Evolutionary conservation across 208 protist genomes (phyloP).

Genomic region (Trypanosoma caninum): DNA sequence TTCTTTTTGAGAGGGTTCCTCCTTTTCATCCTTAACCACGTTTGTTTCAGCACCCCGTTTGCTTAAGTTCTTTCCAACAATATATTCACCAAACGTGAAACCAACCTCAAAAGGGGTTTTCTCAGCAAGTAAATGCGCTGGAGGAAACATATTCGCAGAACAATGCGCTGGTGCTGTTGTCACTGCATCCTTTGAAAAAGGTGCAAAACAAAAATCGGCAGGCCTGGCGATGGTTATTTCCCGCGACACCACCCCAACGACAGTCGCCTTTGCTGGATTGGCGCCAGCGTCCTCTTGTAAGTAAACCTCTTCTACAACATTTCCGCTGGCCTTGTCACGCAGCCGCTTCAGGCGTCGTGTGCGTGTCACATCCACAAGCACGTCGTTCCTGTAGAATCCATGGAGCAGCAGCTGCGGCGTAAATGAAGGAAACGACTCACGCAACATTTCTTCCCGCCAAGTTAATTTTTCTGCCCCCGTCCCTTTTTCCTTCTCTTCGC

Average conservation of each 20-base stretch:
- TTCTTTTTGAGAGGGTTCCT: conserved; percentile 15
- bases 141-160: conserved; percentile 59
- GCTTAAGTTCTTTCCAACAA: not conserved
- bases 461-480: no score
- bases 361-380: conserved; percentile 54
- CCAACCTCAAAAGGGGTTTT: conserved; percentile 43
- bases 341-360: conserved; percentile 39
- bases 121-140: conserved; percentile 45
- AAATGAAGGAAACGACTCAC: conserved; percentile 65
- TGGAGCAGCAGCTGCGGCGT: conserved; percentile 68
- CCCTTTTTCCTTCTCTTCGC: no score
- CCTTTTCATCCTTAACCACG: not conserved
- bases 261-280: conserved; percentile 23
- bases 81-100: conserved; percentile 27
- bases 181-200: conserved; percentile 37
- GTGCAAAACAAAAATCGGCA: conserved; percentile 70
- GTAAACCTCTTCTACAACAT: conserved; percentile 39
- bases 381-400: conserved; percentile 74
- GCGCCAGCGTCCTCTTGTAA: conserved; percentile 2
- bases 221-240: conserved; percentile 62
- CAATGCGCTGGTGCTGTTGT: conserved; percentile 30
- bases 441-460: conserved; percentile 24
- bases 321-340: conserved; percentile 44
- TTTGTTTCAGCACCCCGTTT: not conserved
- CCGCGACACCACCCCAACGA: conserved; percentile 76